Base-by-base conservation (phyloP, 352 stramenopile species). In the Saprolegnia diclina region DNA sequence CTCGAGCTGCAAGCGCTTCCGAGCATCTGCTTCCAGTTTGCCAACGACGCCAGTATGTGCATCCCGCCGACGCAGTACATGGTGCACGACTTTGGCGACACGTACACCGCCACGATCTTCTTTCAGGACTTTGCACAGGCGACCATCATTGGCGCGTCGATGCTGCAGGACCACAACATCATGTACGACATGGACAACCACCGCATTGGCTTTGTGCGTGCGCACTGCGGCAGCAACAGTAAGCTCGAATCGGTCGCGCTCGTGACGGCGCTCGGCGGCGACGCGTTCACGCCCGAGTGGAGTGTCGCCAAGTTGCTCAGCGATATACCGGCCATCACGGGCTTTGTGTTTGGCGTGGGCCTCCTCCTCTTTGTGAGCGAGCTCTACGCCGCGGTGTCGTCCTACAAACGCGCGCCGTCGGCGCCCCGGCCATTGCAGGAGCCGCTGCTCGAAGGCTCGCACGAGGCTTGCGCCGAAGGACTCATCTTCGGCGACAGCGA, bases 171-270 rank as follows among this genome's bases (percentile, higher is more conserved):
- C 50, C 81, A 94, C 75, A 87, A 92, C 52, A 79, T 93, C 52
- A 82, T 94, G 68, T 92, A 92, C 64, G 83, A 92, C 66, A 74
- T 87, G 11, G 82, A 90, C 53, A 90, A 89, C 38, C 67, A 81
- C 32, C 83, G 83, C 22, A 77, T 92, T 5, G 85, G 82, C 5
- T 82, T 94, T 42, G 80, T 77, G 0, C 38, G 71, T 55, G 85
- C 85, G 0, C 74, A 80, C 61, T 92, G 83, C 38, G 77, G 90
- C 37, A 59, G 57, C 2, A 48, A 35, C 26, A 61, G 11, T 19
- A 14, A 7, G 16, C 16, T 10, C 53, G n/a, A 22, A 64, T 18
- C 57, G 55, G 29, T 56, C 14, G 71, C 73, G 64, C 67, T 92
- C 21, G 84, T 83, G 56, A 63, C 82, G 4, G 75, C 85, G 53